These are phyloP conservation scores for Pelagophyceae sp. DNA, from an alignment of 352 stramenopile species.

Conservation along the genomic window DNA sequence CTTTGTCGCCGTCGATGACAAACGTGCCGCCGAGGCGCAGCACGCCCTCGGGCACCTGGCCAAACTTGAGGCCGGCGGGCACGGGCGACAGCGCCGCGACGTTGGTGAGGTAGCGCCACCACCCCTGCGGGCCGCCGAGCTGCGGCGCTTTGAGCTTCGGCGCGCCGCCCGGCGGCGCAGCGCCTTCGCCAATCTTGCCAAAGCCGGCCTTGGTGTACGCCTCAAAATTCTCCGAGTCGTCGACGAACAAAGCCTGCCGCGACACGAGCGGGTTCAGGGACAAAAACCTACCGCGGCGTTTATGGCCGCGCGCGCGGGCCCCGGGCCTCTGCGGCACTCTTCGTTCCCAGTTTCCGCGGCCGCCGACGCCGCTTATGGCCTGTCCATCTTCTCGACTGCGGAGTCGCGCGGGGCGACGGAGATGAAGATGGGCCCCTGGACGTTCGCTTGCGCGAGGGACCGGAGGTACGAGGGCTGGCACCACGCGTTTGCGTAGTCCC, in stretches of 20 bases:
- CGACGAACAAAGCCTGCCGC: constrained; percentile 40
- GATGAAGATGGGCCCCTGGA: constrained; percentile 47
- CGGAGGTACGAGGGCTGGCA: constrained; percentile 42
- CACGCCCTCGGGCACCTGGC: constrained; percentile 51
- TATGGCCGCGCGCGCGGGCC: no score
- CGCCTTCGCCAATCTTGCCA: constrained; percentile 32
- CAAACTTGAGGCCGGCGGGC: constrained; percentile 46
- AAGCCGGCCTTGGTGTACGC: constrained; percentile 51
- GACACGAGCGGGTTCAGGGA: constrained; percentile 50
- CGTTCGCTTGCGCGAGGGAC: constrained; percentile 27
- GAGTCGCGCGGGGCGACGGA: constrained; percentile 38
- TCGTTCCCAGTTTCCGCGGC: no score
- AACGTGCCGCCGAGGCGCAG: constrained; percentile 54
- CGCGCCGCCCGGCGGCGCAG: constrained; percentile 38
- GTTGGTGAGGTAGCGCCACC: constrained; percentile 46
- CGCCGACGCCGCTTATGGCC: no score
- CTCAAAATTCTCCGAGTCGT: constrained; percentile 49
- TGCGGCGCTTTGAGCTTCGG: constrained; percentile 45
- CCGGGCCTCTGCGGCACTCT: no score
- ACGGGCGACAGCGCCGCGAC: constrained; percentile 47
- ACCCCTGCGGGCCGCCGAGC: constrained; percentile 37
- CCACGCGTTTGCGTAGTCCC: constrained; percentile 53
- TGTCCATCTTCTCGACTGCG: constrained; percentile 46
- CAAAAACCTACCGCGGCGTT: no score
- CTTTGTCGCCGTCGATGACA: constrained; percentile 47